Conservation (phyloP, 345 rosid species). For the Lumnitzera littorea region DNA sequence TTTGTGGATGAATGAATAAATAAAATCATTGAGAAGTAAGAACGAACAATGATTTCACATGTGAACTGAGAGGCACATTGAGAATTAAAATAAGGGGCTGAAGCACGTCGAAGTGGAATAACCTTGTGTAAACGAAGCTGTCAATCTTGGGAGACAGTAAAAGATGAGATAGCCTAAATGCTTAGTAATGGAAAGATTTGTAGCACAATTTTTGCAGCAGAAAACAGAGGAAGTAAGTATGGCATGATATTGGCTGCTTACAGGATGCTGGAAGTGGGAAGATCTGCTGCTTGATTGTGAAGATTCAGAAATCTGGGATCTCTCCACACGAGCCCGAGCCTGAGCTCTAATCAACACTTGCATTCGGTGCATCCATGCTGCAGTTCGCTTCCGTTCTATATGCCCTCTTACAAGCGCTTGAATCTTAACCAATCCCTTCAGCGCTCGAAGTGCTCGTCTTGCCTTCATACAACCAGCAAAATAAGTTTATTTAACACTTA, state of each 20-base stretch:
- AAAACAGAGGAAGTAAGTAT: neutral
- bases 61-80: too few relatives aligned
- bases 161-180: too few relatives aligned
- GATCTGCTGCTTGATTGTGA: slow-evolving; percentile 68
- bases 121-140: too few relatives aligned
- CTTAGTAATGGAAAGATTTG: neutral
- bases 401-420: slow-evolving; percentile 95
- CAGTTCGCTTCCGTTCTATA: slow-evolving; percentile 62
- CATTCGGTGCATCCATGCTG: slow-evolving; percentile 52
- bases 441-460: slow-evolving; percentile 81
- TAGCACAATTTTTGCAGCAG: neutral
- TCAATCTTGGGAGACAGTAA: too few relatives aligned
- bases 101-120: too few relatives aligned
- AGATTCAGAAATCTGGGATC: slow-evolving; percentile 44
- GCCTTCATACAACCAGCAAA: slow-evolving; percentile 33
- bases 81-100: too few relatives aligned
- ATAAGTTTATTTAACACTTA: neutral
- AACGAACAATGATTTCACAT: too few relatives aligned
- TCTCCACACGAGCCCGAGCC: slow-evolving; percentile 60
- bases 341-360: slow-evolving; percentile 73
- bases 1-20: too few relatives aligned
- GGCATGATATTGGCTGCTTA: slow-evolving; percentile 16
- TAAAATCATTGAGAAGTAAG: too few relatives aligned
- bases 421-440: slow-evolving; percentile 91
- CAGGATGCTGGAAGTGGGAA: slow-evolving; percentile 54